phyloP scores from a whole-genome alignment of 2,329 filamentous ascomycete species.

The Graphilbum fragrans region DNA sequence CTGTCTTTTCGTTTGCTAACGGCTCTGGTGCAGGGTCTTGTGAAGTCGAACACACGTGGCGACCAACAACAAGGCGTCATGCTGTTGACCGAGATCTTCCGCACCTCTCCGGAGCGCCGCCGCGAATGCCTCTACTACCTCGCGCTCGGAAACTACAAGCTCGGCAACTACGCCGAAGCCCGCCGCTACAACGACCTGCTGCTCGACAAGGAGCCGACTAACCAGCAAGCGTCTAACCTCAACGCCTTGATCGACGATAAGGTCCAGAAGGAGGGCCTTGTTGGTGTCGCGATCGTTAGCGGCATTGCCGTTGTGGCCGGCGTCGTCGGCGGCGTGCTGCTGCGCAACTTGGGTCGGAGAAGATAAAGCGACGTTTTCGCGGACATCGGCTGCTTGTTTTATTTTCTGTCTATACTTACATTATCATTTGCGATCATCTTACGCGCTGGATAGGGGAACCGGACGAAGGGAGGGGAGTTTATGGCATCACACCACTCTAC shows the following conservation, averaged over 20 bases:
- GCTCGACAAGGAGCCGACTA: constrained; percentile 80
- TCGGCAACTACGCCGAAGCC: constrained; percentile 93
- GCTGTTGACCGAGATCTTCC: constrained; percentile 92
- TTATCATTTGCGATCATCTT: too few species aligned
- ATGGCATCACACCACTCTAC: too few species aligned
- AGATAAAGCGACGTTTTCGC: constrained; percentile 27
- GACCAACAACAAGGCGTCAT: constrained; percentile 94
- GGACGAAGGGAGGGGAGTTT: too few species aligned
- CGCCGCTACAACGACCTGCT: constrained; percentile 89
- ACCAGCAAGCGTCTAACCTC: constrained; percentile 81
- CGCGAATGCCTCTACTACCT: constrained; percentile 98
- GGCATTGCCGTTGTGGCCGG: constrained; percentile 87
- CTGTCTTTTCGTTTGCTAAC: not conserved
- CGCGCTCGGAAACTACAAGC: constrained; percentile 92
- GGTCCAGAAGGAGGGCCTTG: constrained; percentile 84
- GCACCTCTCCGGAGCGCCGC: constrained; percentile 79
- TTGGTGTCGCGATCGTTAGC: constrained; percentile 91
- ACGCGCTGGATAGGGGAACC: too few species aligned
- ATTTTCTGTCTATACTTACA: too few species aligned
- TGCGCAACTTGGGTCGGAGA: constrained; percentile 61
- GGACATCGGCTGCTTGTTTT: too few species aligned
- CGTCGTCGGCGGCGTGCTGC: constrained; percentile 77
- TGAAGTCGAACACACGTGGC: constrained; percentile 73
- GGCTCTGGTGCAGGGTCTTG: constrained; percentile 66
- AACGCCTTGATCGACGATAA: constrained; percentile 86